A percentile compares a stretch with the other conserved stretches of the same genome.
Conservation (phyloP, 1,139 yeast species). For the Suhomyces atakaporum region DNA sequence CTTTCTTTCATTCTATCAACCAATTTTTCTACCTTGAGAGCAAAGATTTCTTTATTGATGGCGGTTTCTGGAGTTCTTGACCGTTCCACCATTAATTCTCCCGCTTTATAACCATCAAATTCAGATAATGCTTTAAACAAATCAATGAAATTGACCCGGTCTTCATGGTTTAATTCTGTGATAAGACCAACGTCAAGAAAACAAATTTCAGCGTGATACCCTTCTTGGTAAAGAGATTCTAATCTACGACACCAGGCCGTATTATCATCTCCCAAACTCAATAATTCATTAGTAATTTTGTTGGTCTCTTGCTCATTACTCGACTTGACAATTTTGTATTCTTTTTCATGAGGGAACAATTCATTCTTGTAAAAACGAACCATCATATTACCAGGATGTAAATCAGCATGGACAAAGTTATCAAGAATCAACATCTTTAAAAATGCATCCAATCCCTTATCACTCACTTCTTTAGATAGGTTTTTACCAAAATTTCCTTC, state of each 20-base stretch:
- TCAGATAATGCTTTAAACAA: constrained; percentile 84
- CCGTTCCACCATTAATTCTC: constrained; percentile 91
- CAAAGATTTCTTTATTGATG: constrained; percentile 78
- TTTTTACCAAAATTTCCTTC: constrained; percentile 49
- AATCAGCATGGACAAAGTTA: constrained; percentile 92
- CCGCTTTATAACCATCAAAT: constrained; percentile 93
- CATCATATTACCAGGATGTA: constrained; percentile 95
- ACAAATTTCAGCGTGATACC: constrained; percentile 84
- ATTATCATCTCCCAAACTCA: constrained; percentile 35
- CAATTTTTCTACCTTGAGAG: constrained; percentile 79
- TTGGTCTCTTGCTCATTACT: constrained; percentile 51
- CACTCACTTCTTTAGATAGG: constrained; percentile 76
- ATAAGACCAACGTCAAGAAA: constrained; percentile 92
- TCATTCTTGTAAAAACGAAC: constrained; percentile 67
- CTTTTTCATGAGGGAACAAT: constrained; percentile 45
- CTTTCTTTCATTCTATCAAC: constrained; percentile 80
- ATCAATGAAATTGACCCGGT: constrained; percentile 84
- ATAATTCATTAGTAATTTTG: constrained; percentile 49
- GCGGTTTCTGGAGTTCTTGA: constrained; percentile 95
- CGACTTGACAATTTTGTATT: constrained; percentile 48
- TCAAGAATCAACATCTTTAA: constrained; percentile 89
- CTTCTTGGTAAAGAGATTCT: constrained; percentile 52
- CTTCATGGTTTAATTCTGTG: constrained; percentile 77
- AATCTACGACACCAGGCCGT: constrained; percentile 56
- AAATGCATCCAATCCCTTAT: constrained; percentile 87